Base-by-base conservation (phyloP, 805 yeast species). In the Wickerhamiella cacticola region DNA sequence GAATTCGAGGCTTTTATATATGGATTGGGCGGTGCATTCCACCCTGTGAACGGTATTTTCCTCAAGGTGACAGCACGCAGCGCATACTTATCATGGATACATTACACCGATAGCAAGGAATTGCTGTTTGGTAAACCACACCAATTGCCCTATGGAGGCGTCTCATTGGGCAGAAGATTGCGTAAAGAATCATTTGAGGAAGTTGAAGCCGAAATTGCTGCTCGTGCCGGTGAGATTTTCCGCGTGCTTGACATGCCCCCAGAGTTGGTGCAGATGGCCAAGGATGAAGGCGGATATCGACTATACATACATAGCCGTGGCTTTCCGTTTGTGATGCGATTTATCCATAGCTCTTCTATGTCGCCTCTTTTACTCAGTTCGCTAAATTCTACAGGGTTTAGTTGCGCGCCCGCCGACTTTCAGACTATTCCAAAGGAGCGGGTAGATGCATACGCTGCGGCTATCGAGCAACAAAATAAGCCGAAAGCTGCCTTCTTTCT, bases 11-110 rank as follows among this genome's bases (percentile, higher is more conserved):
- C 54, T 9, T 85, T 83, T 9, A 78, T 82, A 0, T 77, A 76
- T 56, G 89, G 88, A 23, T 83, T 82, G 5, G 82, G 84, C 0
- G 78, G 86, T 0, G 78, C 86, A 0, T 79, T 79, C 59, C 75
- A 79, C 59, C 73, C 75, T 18, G 72, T 79, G 1, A 71, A 76
- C 18, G 89, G 89, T 1, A 61, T 82, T 9, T 79, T 77, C 56
- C 72, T 82, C 73, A 88, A 82, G 57, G 65, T 82, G 43, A 86
- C 87, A 6, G 86, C 86, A 25, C 84, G 84, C 0, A 71, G 78
- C 5, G 71, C 80, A 1, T 85, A 79, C 53, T 56, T 82, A 31
- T 78, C 82, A 35, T 82, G 89, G 87, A 75, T 81, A 16, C 68
- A 69, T 50, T 62, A 65, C 24, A 68, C 70, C 44, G 86, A 85